phyloP scores from a whole-genome alignment of 495 filamentous ascomycete genomes.

The Aspergillus hancockii region DNA sequence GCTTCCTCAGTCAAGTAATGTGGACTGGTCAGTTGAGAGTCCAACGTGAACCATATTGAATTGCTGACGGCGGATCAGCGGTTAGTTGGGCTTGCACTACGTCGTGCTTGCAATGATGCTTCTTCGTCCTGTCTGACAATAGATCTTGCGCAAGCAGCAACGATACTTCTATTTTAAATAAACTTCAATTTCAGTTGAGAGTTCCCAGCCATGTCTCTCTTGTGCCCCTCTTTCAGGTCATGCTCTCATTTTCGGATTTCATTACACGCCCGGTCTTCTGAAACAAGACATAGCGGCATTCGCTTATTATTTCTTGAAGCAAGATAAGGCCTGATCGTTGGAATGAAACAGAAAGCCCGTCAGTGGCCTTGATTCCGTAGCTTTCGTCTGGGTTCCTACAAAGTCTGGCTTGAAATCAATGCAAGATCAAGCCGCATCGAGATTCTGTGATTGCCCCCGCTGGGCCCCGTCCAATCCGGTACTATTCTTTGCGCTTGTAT shows the following conservation, averaged over 20 bases:
- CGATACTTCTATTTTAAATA: background rate
- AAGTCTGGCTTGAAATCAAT: background rate
- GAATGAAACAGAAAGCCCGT: background rate
- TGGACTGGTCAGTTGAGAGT: slow-evolving; percentile 4
- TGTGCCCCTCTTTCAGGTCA: background rate
- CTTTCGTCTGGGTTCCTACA: background rate
- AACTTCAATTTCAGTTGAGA: background rate
- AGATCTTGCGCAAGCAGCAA: background rate
- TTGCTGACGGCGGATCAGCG: slow-evolving; percentile 8
- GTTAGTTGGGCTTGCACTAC: background rate
- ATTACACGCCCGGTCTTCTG: background rate
- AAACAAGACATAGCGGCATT: background rate
- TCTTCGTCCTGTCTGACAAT: background rate
- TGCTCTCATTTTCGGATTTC: background rate
- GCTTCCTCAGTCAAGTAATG: background rate
- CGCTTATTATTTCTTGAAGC: background rate
- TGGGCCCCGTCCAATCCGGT: background rate
- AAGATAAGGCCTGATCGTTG: background rate
- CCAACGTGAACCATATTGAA: slow-evolving; percentile 8
- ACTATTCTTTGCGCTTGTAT: background rate
- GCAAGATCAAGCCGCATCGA: background rate
- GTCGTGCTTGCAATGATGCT: background rate
- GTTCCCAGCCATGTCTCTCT: background rate
- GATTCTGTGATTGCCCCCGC: background rate
- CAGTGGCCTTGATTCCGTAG: background rate